Conservation (phyloP, 2,329 filamentous ascomycete genomes). For the Podosphaera fusca region DNA sequence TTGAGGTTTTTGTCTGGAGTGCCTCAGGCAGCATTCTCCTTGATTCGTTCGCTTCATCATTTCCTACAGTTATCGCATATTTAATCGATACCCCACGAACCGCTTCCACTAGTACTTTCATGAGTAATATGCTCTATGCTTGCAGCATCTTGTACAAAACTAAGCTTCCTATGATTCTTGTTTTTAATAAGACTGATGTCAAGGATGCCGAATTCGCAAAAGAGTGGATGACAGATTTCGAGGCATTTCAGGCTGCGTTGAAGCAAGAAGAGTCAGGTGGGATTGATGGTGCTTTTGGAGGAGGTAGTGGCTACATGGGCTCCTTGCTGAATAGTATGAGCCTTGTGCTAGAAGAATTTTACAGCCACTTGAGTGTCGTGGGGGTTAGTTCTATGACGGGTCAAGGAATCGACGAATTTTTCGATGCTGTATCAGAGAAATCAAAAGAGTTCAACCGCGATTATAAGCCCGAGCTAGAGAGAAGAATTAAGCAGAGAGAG, state of each 20-base stretch:
- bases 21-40: constrained; percentile 85
- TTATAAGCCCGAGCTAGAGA: constrained; percentile 80
- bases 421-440: constrained; percentile 70
- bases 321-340: constrained; percentile 95
- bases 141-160: constrained; percentile 98
- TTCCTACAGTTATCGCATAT: constrained; percentile 93
- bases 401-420: constrained; percentile 80
- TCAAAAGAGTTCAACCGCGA: constrained; percentile 69
- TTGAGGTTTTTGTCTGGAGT: constrained; percentile 97
- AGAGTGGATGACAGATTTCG: constrained; percentile 99
- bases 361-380: constrained; percentile 78
- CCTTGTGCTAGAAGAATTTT: constrained; percentile 91
- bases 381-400: constrained; percentile 86
- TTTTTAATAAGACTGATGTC: constrained; percentile 98
- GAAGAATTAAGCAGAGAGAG: constrained; percentile 51
- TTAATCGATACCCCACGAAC: constrained; percentile 92
- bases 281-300: constrained; percentile 36
- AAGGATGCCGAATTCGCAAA: constrained; percentile 78
- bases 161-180: constrained; percentile 91
- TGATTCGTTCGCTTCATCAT: constrained; percentile 75
- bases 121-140: constrained; percentile 99
- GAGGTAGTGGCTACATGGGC: constrained; percentile 87
- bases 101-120: constrained; percentile 84
- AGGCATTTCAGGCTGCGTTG: constrained; percentile 76
- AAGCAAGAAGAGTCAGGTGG: constrained; percentile 62